Percentiles rank a stretch among this genome's conserved stretches.
These are phyloP conservation scores for Gentiana macrophylla DNA, from an alignment of 257 asterid genomes.

Conservation along the genomic window DNA sequence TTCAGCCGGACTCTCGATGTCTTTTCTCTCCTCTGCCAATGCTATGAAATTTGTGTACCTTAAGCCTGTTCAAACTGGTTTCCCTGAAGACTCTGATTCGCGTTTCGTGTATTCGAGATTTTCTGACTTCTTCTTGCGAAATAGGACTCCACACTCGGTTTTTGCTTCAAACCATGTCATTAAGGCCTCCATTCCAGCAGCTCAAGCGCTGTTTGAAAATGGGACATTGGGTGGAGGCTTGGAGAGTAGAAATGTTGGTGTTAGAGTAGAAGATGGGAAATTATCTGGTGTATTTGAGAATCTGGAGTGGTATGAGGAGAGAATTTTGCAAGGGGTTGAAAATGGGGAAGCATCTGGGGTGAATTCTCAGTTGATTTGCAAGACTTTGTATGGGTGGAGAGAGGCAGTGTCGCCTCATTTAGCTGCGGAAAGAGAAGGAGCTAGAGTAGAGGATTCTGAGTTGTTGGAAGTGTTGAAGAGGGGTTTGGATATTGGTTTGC, in stretches of 20 bases:
- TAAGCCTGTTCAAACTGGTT: conserved; percentile 92
- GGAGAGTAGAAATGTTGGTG: conserved; percentile 10
- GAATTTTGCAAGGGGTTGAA: conserved; percentile 49
- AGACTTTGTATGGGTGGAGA: conserved; percentile 76
- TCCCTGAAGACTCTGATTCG: conserved; percentile 84
- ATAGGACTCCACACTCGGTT: conserved; percentile 39
- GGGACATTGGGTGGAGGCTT: conserved; percentile 9
- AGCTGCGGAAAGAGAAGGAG: conserved; percentile 77
- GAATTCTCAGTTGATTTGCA: conserved; percentile 54
- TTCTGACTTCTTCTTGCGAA: conserved; percentile 34
- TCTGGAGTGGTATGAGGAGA: conserved; percentile 57
- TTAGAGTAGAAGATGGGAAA: conserved; percentile 9
- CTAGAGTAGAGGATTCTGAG: conserved; percentile 47
- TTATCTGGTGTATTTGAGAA: conserved; percentile 28
- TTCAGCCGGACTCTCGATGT: conserved; percentile 89
- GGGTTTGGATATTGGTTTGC: conserved; percentile 30
- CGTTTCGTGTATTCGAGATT: conserved; percentile 59
- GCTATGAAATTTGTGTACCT: conserved; percentile 53
- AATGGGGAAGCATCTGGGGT: conserved; percentile 24
- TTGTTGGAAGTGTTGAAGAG: conserved; percentile 54
- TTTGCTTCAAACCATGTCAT: conserved; percentile 61
- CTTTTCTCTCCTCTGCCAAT: conserved; percentile 41
- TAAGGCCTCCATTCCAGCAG: conserved; percentile 50
- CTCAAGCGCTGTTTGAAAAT: conserved; percentile 21
- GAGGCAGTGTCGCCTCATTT: conserved; percentile 89